Base-by-base conservation (phyloP, 2,329 filamentous ascomycete genomes). In the Ophiostoma himal-ulmi region DNA sequence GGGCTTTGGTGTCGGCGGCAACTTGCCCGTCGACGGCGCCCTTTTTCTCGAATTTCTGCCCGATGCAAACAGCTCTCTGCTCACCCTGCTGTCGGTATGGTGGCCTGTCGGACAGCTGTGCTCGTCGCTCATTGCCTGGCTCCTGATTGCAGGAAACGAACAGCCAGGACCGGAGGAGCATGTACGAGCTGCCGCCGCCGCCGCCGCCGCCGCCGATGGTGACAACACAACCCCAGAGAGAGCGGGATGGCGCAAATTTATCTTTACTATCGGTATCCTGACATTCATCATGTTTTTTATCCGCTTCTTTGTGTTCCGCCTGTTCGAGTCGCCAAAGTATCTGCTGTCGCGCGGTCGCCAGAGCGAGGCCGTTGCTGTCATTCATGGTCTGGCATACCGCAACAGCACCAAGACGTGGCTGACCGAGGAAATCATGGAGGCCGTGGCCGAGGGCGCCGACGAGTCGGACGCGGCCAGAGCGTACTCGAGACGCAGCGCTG, bases 241-340 rank as follows among this genome's bases (percentile, higher is more conserved):
- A 14, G 57, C 91, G 80, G 92, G 91, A 60, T 96, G 92, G 92
- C 85, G 93, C 30, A 88, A 90, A 73, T 88, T 94, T 69, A 82
- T 92, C 69, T 81, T 89, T 68, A 88, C 89, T 0, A 87, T 94
- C 26, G 93, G 92, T 66, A 81, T 89, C 44, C 80, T 88, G 73
- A 95, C 92, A 0, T 87, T 95, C 73, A 78, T 83, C 79, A 93
- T 95, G 90, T 96, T 94, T 76, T 78, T 91, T 68, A 81, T 88
- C 72, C 91, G 93, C 22, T 93, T 93, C 82, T 89, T 93, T 78
- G 76, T 93, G 72, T 96, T 96, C 80, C 87, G 90, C 72, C 85
- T 96, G 14, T 92, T 91, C 77, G 93, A 96, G 77, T 95, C 92
- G 6, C 93, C 93, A 65, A 95, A 95, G 77, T 96, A 89, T 76